Conservation (phyloP, 192 early-diverging fungal species). For the Coemansia sp. region DNA sequence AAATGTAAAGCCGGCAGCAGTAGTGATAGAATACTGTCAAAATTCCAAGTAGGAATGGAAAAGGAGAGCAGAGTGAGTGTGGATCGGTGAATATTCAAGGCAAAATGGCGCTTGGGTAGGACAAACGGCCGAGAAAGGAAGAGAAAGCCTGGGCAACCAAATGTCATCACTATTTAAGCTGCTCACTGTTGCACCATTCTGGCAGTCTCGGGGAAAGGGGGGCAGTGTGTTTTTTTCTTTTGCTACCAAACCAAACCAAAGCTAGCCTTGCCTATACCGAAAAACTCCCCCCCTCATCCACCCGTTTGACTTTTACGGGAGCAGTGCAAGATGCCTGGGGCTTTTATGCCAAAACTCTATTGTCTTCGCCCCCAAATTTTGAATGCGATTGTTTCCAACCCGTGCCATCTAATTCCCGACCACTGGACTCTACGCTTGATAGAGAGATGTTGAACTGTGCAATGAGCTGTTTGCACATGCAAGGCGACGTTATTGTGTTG, state of each 20-base stretch:
- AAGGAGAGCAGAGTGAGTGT: neutral
- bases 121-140: neutral
- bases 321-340: neutral
- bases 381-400: neutral
- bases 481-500: slow-evolving; percentile 7
- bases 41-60: neutral
- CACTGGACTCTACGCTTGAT: neutral
- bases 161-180: neutral
- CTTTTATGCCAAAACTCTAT: neutral
- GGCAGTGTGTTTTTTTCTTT: neutral
- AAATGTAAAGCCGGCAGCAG: neutral
- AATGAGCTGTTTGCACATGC: neutral
- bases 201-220: neutral
- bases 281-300: no score
- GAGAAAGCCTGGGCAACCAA: neutral
- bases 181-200: neutral
- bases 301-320: no score
- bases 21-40: neutral
- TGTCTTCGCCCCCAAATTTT: neutral
- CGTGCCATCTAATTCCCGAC: neutral
- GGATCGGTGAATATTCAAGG: neutral
- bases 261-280: no score
- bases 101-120: neutral
- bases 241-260: neutral
- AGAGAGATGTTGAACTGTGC: no score